A percentile compares a stretch with the other conserved stretches of the same genome.
Evolutionary conservation across 345 rosid species (phyloP).

Genomic region (Eucalyptus viminalis): DNA sequence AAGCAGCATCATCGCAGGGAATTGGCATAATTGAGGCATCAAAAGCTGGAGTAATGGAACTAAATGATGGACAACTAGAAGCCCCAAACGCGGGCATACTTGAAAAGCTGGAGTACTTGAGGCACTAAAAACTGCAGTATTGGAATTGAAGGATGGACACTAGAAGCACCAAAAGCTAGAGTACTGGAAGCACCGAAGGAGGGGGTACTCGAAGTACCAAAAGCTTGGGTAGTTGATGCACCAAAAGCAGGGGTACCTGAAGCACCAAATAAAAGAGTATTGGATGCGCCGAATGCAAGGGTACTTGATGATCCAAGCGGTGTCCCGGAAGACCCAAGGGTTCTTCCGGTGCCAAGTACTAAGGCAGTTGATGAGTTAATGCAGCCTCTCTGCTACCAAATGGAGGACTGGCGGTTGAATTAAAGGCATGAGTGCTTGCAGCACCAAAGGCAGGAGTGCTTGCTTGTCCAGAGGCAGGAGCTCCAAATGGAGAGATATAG

Average conservation of each 20-base stretch:
- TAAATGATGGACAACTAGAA: slow-evolving; percentile 31
- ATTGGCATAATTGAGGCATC: slow-evolving; percentile 1
- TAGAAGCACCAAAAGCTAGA: slow-evolving; percentile 4
- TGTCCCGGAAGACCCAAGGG: slow-evolving; percentile 33
- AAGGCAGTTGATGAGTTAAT: slow-evolving; percentile 27
- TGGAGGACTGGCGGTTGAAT: slow-evolving; percentile 19
- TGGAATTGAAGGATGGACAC: slow-evolving; percentile 4
- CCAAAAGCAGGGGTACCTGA: slow-evolving; percentile 47
- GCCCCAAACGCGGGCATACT: slow-evolving; percentile 40
- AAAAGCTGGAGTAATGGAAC: slow-evolving; percentile 8
- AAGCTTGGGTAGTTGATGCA: slow-evolving; percentile 4
- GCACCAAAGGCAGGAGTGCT: slow-evolving; percentile 43
- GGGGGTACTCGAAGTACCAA: slow-evolving; percentile 7
- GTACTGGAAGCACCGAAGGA: not conserved
- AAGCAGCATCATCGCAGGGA: not conserved
- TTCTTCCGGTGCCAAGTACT: slow-evolving; percentile 21
- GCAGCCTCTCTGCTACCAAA: slow-evolving; percentile 35
- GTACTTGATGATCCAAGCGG: slow-evolving; percentile 35
- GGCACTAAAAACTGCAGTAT: not conserved
- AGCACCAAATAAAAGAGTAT: slow-evolving; percentile 32
- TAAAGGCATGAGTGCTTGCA: slow-evolving; percentile 25
- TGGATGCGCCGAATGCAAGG: slow-evolving; percentile 15
- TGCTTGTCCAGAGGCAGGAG: slow-evolving; percentile 34
- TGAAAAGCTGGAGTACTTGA: slow-evolving; percentile 42
- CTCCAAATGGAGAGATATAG: slow-evolving; percentile 4